A percentile compares a stretch with the other conserved stretches of the same genome.
Conservation (phyloP, 371 early-diverging fungal genomes). For the Paramicrosporidium saccamoebae region DNA sequence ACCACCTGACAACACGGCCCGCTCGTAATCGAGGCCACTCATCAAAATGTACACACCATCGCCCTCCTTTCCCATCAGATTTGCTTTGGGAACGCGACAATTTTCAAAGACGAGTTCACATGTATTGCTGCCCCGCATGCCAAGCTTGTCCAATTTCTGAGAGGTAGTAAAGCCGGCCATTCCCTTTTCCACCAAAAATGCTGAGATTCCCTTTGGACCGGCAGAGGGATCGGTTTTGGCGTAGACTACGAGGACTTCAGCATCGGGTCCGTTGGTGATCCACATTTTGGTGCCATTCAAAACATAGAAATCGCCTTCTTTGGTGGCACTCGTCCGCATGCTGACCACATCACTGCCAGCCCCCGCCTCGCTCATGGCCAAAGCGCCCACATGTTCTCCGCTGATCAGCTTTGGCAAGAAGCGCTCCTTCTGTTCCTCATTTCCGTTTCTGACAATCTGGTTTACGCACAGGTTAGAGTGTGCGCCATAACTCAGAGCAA, state of each 20-base stretch:
- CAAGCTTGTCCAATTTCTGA: constrained; percentile 77
- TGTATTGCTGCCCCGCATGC: constrained; percentile 89
- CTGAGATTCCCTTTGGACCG: constrained; percentile 63
- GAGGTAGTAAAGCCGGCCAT: constrained; percentile 56
- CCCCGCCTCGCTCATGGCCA: constrained; percentile 81
- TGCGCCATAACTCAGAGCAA: constrained; percentile 77
- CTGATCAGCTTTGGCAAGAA: constrained; percentile 55
- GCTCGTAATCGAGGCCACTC: constrained; percentile 73
- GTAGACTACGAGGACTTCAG: constrained; percentile 67
- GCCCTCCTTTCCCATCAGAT: constrained; percentile 47
- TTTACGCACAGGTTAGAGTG: constrained; percentile 90
- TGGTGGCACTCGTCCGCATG: constrained; percentile 55
- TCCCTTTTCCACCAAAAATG: constrained; percentile 66
- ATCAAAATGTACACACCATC: constrained; percentile 89
- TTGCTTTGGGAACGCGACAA: constrained; percentile 63
- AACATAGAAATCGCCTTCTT: constrained; percentile 39
- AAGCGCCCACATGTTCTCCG: constrained; percentile 67
- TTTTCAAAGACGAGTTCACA: constrained; percentile 81
- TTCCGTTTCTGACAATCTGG: constrained; percentile 75
- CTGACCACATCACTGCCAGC: constrained; percentile 81
- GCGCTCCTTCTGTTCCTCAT: constrained; percentile 47
- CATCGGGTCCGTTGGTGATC: constrained; percentile 93
- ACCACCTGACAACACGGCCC: constrained; percentile 70
- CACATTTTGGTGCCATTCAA: constrained; percentile 71
- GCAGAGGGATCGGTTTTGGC: constrained; percentile 55